These are phyloP conservation scores for Aspergillus oerlinghausenensis DNA, from an alignment of 2,329 filamentous ascomycete genomes.

Conservation along the genomic window DNA sequence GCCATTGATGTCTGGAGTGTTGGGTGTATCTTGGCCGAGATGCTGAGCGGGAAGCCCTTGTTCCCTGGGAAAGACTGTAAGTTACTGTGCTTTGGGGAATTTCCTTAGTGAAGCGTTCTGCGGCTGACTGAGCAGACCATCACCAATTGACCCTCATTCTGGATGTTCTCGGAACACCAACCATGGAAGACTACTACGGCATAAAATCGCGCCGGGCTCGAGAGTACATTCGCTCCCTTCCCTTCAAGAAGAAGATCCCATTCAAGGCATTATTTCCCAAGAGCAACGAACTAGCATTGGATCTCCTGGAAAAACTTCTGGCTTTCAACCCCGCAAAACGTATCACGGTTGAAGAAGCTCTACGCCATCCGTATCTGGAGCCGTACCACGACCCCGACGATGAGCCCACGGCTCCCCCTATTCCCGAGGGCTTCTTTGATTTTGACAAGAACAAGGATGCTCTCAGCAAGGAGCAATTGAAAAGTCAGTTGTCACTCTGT, in stretches of 20 bases:
- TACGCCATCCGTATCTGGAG: conserved; percentile 97
- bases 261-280: conserved; percentile 97
- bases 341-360: conserved; percentile 93
- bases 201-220: conserved; percentile 97
- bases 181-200: conserved; percentile 99
- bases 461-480: conserved; percentile 95
- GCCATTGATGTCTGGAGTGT: conserved; percentile 99
- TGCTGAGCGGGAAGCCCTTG: conserved; percentile 95
- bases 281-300: conserved; percentile 93
- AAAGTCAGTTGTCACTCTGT: conserved; percentile 52
- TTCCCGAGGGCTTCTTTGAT: conserved; percentile 98
- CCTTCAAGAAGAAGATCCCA: conserved; percentile 99
- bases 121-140: conserved; percentile 60
- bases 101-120: not conserved
- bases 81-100: conserved; percentile 32
- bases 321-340: conserved; percentile 99
- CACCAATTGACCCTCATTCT: conserved; percentile 96
- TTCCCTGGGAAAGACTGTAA: conserved; percentile 98
- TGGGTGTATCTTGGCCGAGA: conserved; percentile 95
- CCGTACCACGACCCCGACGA: conserved; percentile 98
- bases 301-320: conserved; percentile 89
- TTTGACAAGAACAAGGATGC: conserved; percentile 99
- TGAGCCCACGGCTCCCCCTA: conserved; percentile 92
- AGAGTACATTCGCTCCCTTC: conserved; percentile 95
- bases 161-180: conserved; percentile 94